phyloP scores from a whole-genome alignment of 495 filamentous ascomycete genomes.

The Penicillium steckii region DNA sequence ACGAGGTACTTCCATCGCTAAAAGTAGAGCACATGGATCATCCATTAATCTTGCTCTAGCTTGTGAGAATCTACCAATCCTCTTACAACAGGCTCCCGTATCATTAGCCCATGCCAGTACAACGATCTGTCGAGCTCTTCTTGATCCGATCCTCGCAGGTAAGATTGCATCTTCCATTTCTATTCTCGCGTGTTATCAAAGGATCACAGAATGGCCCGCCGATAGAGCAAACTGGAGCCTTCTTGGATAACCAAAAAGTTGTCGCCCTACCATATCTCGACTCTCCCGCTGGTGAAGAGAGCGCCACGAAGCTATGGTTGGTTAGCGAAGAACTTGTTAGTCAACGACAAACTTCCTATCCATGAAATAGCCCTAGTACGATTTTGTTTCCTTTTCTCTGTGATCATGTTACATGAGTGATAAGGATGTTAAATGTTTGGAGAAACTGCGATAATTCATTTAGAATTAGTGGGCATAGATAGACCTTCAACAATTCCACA shows the following conservation, averaged over 20 bases:
- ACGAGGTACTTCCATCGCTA: constrained; percentile 11
- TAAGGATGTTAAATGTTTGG: too few species aligned
- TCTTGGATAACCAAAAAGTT: constrained; percentile 34
- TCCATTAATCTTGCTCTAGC: constrained; percentile 8
- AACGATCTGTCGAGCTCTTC: constrained; percentile 20
- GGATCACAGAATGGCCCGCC: background rate
- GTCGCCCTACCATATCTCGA: constrained; percentile 17
- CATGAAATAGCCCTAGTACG: too few species aligned
- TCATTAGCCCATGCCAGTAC: constrained; percentile 21
- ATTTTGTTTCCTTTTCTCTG: too few species aligned
- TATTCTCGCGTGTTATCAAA: background rate
- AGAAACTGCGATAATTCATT: too few species aligned
- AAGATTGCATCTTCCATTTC: constrained; percentile 1
- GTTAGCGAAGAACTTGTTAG: constrained; percentile 47
- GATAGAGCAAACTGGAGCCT: constrained; percentile 26
- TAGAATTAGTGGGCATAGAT: too few species aligned
- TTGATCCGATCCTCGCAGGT: constrained; percentile 24
- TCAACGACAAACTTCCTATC: too few species aligned
- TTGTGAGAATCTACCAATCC: constrained; percentile 18
- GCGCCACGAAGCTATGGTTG: constrained; percentile 44
- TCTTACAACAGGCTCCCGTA: constrained; percentile 22
- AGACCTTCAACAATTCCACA: too few species aligned
- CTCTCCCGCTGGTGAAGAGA: constrained; percentile 33
- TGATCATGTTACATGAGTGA: too few species aligned
- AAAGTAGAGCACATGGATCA: too few species aligned